Percentiles rank a stretch among this genome's conserved stretches.
Evolutionary conservation across 768 basidiomycete species (phyloP).

Genomic region (Serendipita sp.): DNA sequence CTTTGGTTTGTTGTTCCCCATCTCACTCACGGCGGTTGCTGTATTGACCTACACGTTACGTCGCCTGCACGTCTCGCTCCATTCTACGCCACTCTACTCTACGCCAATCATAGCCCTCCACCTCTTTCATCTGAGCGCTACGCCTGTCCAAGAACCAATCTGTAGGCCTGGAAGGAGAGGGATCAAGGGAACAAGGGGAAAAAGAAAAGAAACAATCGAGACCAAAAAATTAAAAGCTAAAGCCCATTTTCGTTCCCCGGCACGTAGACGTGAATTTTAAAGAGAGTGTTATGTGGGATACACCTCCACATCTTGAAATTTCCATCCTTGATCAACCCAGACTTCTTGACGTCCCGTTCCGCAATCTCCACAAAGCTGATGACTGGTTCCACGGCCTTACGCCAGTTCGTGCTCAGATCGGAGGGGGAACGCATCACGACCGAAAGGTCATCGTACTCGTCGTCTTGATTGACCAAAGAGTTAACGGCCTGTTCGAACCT

Average conservation of each 20-base stretch:
- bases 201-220: neutral
- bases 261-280: neutral
- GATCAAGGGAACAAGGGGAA: neutral
- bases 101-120: no score
- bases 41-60: no score
- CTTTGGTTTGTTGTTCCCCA: no score
- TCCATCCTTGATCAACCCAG: neutral
- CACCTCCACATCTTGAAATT: neutral
- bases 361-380: constrained; percentile 1
- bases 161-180: neutral
- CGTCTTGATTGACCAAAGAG: neutral
- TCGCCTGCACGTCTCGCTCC: no score
- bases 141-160: no score
- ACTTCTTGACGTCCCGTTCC: neutral
- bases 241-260: neutral
- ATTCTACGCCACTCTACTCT: no score
- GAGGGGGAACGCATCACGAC: neutral
- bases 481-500: neutral
- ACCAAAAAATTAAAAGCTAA: neutral
- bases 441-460: neutral
- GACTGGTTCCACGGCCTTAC: neutral
- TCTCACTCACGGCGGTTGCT: no score
- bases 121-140: no score
- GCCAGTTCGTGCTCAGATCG: neutral
- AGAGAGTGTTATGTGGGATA: neutral